Base-by-base conservation (phyloP, 148 eudicot genomes). In the Selenicereus undatus region DNA sequence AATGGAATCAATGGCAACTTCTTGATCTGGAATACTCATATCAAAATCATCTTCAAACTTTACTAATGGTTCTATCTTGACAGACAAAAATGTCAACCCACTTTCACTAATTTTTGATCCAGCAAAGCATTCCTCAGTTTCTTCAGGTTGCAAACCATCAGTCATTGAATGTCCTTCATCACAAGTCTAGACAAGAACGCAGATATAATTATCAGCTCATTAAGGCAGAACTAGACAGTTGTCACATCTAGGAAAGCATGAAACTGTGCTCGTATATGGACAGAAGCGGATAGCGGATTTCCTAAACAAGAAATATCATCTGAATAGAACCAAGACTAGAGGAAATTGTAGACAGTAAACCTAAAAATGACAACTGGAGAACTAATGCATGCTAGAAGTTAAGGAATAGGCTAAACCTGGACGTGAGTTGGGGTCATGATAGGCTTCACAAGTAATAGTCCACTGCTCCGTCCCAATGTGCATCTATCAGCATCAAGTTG, bases 41-140 rank as follows among this genome's bases (percentile, higher is more conserved):
- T 84, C 81, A 45, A 24, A 69, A 35, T 50, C 48, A 80, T 65
- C 71, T 75, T 60, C 77, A 70, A 43, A 62, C 69, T 84, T 81
- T 64, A 73, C 52, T 24, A 69, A 78, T 77, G 76, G 81, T 80
- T 80, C 70, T 60, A 24, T 36, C 35, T 56, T 43, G 51, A 78
- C 78, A 52, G 76, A 64, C 51, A 65, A 73, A 35, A 58, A 32
- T 8, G 75, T 75, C 72, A 76, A 79, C 64, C 72, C 58, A 71
- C 81, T 76, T 87, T 70, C 76, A 36, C 51, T 58, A 43, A 29
- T 58, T 35, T 83, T 73, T 27, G 79, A 58, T 77, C 26, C 72
- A 29, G 77, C 48, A 36, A 79, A 32, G 81, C 66, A 76, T 48
- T 78, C 79, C 74, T 86, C 81, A 62, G 26, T 51, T 71, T 64